phyloP scores from a whole-genome alignment of 202 grass and related monocot species.

The Digitaria exilis region DNA sequence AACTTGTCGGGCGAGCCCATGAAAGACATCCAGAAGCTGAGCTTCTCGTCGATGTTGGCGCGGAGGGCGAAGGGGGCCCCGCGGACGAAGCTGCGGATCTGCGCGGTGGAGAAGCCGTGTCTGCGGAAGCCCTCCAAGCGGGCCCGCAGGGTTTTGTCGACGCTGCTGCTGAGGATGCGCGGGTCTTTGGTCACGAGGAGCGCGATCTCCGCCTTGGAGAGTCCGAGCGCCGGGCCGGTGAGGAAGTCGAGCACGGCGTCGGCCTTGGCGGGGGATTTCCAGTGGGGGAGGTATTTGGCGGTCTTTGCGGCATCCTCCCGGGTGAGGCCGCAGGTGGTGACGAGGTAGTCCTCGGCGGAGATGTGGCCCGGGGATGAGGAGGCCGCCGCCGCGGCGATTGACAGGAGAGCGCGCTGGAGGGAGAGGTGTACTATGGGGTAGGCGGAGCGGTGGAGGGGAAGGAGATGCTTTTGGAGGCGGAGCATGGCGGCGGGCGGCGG shows the following conservation, averaged over 20 bases:
- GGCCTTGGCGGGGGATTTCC: conserved; percentile 31
- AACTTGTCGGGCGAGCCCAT: conserved; percentile 43
- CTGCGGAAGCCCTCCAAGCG: conserved; percentile 15
- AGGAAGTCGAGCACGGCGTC: conserved; percentile 50
- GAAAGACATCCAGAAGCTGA: conserved; percentile 44
- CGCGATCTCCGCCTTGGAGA: conserved; percentile 34
- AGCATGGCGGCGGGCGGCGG: conserved; percentile 35
- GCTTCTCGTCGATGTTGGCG: conserved; percentile 33
- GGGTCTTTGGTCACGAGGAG: conserved; percentile 2
- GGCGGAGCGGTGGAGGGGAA: background rate
- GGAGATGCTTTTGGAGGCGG: conserved; percentile 24
- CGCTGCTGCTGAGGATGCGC: conserved; percentile 37
- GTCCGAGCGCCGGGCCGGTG: conserved; percentile 10
- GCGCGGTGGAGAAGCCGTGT: conserved; percentile 41
- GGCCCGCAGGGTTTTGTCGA: conserved; percentile 39
- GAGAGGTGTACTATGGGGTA: background rate
- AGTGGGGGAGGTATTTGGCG: conserved; percentile 29
- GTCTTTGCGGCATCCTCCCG: conserved; percentile 28
- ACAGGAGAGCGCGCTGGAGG: conserved; percentile 1
- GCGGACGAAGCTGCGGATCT: conserved; percentile 8
- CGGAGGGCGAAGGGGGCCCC: background rate
- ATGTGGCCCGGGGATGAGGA: background rate
- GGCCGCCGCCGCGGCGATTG: background rate
- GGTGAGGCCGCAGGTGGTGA: conserved; percentile 46
- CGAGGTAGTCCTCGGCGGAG: conserved; percentile 47